Evolutionary conservation across 352 stramenopile genomes (phyloP).

Genomic region (Globisporangium perplexum): DNA sequence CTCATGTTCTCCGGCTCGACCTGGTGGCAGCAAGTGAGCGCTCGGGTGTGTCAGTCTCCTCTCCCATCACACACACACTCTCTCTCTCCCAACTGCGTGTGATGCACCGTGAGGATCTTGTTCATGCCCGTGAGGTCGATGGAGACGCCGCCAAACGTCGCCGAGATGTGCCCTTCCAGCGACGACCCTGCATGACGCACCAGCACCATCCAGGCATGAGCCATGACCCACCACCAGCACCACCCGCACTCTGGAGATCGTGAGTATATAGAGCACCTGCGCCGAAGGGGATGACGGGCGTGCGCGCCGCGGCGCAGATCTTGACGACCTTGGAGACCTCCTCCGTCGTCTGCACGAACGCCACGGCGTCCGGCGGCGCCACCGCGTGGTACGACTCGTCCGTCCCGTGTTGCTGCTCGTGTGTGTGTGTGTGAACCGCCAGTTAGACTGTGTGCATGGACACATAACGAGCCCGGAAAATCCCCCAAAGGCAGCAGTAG

Average conservation of each 20-base stretch:
- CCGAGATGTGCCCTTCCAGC: constrained; percentile 95
- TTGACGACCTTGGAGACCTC: constrained; percentile 90
- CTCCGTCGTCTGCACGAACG: constrained; percentile 79
- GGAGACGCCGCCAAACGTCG: constrained; percentile 85
- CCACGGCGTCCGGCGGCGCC: constrained; percentile 79
- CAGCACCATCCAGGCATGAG: background rate
- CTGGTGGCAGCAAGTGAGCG: constrained; percentile 14
- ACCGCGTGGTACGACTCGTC: constrained; percentile 91
- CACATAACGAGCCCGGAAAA: too few species aligned
- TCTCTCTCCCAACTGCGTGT: background rate
- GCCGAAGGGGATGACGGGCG: constrained; percentile 95
- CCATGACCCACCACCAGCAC: background rate
- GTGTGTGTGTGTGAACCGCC: too few species aligned
- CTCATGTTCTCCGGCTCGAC: constrained; percentile 83
- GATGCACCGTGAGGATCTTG: constrained; percentile 41
- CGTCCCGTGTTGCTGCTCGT: constrained; percentile 70
- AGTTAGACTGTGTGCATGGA: too few species aligned
- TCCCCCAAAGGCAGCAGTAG: background rate
- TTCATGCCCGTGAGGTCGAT: constrained; percentile 89
- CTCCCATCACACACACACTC: background rate
- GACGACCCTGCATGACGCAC: constrained; percentile 53
- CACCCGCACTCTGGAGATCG: too few species aligned
- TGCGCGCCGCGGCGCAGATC: constrained; percentile 72
- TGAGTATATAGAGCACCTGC: constrained; percentile 41
- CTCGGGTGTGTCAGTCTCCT: background rate